Base-by-base conservation (phyloP, 768 basidiomycete genomes). In the Mrakia gelida region DNA sequence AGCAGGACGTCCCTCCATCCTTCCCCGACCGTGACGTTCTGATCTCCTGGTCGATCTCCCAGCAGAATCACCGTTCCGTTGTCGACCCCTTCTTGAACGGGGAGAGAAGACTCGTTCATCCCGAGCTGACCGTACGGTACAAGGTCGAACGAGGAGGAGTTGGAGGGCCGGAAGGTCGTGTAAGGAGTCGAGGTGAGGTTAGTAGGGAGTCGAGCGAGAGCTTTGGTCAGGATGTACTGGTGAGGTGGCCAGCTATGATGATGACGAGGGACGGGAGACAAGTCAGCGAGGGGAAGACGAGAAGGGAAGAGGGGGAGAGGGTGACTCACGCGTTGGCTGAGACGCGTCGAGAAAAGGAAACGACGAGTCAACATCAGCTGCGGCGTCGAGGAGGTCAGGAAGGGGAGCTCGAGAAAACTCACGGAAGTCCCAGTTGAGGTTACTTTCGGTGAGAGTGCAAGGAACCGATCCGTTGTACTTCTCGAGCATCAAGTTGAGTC, bases 381-480 rank as follows among this genome's bases (percentile, higher is more conserved):
- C 49, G 7, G 7, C 18, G 49, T 52, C 18, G 16, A 52, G 45
- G 15, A 16, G 15, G 15, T 9, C 2, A 9, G 15, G 49, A 5
- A 52, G 26, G 7, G 23, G 16, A 10, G 11, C 13, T 26, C 7
- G 56, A 56, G 9, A 43, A 4, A 23, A 71, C n/a, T 38, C 70
- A 28, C 70, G 49, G 43, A 78, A 74, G 72, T 78, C 77, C 77
- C 77, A 78, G 62, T 78, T 73, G 70, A 78, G 71, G 8, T 13
- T 52, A 38, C 30, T 32, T 28, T 89, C 87, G 15, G 93, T 81
- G 81, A 96, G 92, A 0, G 92, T 93, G 9, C 89, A 86, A 0
- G 94, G 94, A 82, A 91, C 88, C 0, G 93, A 92, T 30, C 95
- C 95, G 81, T 95, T 94, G 83, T 94, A 98, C 70, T 79, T 82